A percentile compares a stretch with the other conserved stretches of the same genome.
Conservation (phyloP, 2,329 filamentous ascomycete species). For the Fusarium sp. region DNA sequence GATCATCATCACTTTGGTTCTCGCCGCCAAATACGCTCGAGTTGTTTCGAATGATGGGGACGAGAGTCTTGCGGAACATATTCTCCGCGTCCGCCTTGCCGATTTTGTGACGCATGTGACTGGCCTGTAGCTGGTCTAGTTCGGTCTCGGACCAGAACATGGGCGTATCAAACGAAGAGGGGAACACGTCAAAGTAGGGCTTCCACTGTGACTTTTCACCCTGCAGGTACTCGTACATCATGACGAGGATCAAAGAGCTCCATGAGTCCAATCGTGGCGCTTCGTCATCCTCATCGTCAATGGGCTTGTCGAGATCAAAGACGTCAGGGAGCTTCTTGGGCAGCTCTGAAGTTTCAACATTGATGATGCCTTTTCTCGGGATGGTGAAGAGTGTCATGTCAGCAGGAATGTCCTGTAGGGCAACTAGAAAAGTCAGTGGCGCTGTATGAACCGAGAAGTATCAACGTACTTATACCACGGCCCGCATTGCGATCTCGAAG, state of each 20-base stretch:
- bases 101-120: conserved; percentile 80
- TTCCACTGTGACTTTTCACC: conserved; percentile 76
- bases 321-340: conserved; percentile 66
- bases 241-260: conserved; percentile 76
- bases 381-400: conserved; percentile 86
- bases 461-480: conserved; percentile 64
- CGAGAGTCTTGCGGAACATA: conserved; percentile 70
- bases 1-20: conserved; percentile 56
- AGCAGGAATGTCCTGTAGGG: conserved; percentile 74
- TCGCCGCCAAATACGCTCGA: conserved; percentile 57
- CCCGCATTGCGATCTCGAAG: conserved; percentile 63
- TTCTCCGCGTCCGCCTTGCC: conserved; percentile 78
- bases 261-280: conserved; percentile 62
- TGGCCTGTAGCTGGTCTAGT: conserved; percentile 79
- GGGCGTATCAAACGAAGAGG: conserved; percentile 79
- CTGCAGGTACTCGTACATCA: conserved; percentile 80
- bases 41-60: conserved; percentile 63
- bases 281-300: conserved; percentile 53
- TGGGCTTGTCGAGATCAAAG: conserved; percentile 56
- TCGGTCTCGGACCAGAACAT: conserved; percentile 89
- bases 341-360: conserved; percentile 77
- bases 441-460: not conserved
- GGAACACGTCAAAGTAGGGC: conserved; percentile 82
- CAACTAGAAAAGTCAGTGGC: conserved; percentile 72
- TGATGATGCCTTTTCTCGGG: conserved; percentile 78